A percentile compares a stretch with the other conserved stretches of the same genome.
phyloP scores from a whole-genome alignment of 805 yeast species.

The Sporopachydermia lactativora region DNA sequence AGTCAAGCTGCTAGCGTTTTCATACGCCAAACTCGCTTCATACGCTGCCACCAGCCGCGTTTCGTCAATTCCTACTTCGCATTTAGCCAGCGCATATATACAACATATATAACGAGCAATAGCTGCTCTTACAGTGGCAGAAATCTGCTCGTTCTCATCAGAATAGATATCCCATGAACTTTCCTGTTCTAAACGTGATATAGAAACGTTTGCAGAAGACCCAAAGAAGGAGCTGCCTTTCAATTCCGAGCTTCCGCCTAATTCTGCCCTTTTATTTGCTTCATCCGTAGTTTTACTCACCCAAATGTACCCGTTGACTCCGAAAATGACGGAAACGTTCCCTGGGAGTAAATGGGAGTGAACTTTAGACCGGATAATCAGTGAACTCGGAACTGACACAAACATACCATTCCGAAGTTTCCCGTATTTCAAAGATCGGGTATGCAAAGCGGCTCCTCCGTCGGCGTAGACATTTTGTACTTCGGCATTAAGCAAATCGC shows the following conservation, averaged over 20 bases:
- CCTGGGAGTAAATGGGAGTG: slow-evolving; percentile 89
- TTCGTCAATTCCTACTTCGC: slow-evolving; percentile 81
- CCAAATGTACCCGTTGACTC: slow-evolving; percentile 95
- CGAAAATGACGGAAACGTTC: slow-evolving; percentile 78
- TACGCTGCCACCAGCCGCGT: slow-evolving; percentile 67
- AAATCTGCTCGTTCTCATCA: slow-evolving; percentile 68
- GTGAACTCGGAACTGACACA: slow-evolving; percentile 64
- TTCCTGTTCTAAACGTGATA: slow-evolving; percentile 75
- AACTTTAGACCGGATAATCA: slow-evolving; percentile 73
- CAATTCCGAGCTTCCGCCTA: slow-evolving; percentile 11
- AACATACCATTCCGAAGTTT: slow-evolving; percentile 86
- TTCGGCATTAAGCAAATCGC: slow-evolving; percentile 90
- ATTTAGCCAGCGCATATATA: slow-evolving; percentile 63
- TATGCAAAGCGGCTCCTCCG: slow-evolving; percentile 88
- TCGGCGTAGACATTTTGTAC: slow-evolving; percentile 82
- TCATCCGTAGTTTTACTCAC: slow-evolving; percentile 46
- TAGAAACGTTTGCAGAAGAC: slow-evolving; percentile 40
- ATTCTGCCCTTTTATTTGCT: slow-evolving; percentile 10
- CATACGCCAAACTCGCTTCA: slow-evolving; percentile 76
- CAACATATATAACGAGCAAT: slow-evolving; percentile 81
- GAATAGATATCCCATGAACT: slow-evolving; percentile 92
- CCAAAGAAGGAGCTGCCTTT: slow-evolving; percentile 11
- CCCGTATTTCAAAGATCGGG: slow-evolving; percentile 91
- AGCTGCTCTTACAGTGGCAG: slow-evolving; percentile 46
- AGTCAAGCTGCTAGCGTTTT: slow-evolving; percentile 53